A percentile compares a stretch with the other conserved stretches of the same genome.
Evolutionary conservation across 2,329 filamentous ascomycete species (phyloP).

Genomic region (Fusarium camptoceras): DNA sequence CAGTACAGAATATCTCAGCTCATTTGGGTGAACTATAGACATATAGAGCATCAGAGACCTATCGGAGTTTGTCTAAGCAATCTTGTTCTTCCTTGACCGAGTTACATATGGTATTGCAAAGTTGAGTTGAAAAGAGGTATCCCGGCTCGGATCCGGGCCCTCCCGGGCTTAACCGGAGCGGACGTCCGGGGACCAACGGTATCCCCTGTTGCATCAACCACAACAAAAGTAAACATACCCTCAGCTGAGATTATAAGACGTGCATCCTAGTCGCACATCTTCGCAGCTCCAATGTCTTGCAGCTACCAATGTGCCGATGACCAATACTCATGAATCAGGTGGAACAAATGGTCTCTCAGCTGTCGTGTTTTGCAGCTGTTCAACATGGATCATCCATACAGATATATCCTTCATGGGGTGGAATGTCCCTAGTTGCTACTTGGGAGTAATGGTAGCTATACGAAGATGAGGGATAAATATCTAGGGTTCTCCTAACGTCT

Average conservation of each 20-base stretch:
- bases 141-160: constrained; percentile 29
- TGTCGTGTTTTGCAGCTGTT: constrained; percentile 26
- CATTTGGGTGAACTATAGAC: too few species aligned
- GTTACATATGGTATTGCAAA: not conserved
- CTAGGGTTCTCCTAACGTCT: not conserved
- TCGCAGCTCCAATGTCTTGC: constrained; percentile 14
- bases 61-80: too few species aligned
- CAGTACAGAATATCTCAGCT: not conserved
- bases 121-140: not conserved
- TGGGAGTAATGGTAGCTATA: not conserved
- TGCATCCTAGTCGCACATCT: not conserved
- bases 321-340: constrained; percentile 22
- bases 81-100: not conserved
- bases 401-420: constrained; percentile 18
- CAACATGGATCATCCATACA: constrained; percentile 39
- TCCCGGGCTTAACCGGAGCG: constrained; percentile 25
- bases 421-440: constrained; percentile 7
- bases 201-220: not conserved
- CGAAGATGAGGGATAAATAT: constrained; percentile 31
- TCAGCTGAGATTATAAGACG: constrained; percentile 9
- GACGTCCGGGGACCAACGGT: constrained; percentile 2
- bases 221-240: constrained; percentile 25
- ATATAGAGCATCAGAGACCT: not conserved
- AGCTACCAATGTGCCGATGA: constrained; percentile 4
- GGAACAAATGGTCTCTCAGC: constrained; percentile 30